These are phyloP conservation scores for Astraeus odoratus DNA, from an alignment of 768 basidiomycete genomes.

Conservation along the genomic window DNA sequence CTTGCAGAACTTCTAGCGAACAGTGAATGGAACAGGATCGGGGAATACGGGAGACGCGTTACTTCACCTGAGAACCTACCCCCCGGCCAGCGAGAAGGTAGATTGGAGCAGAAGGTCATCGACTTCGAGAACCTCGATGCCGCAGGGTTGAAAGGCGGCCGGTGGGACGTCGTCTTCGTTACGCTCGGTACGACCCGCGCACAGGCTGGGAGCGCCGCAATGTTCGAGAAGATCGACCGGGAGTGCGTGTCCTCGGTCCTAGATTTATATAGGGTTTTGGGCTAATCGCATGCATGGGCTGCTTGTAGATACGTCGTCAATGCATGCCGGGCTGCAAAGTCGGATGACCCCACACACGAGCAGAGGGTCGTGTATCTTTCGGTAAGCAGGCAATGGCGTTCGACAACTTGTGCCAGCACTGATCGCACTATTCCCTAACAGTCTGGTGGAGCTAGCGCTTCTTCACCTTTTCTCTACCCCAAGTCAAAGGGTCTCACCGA, in stretches of 20 bases:
- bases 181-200: slow-evolving; percentile 64
- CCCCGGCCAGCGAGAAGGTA: slow-evolving; percentile 30
- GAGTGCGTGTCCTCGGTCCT: slow-evolving; percentile 38
- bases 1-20: slow-evolving; percentile 56
- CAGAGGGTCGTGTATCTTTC: slow-evolving; percentile 72
- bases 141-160: slow-evolving; percentile 43
- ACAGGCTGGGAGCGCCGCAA: slow-evolving; percentile 52
- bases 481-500: slow-evolving; percentile 78
- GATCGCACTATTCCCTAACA: slow-evolving; percentile 15
- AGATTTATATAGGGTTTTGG: too few relatives aligned
- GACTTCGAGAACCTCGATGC: slow-evolving; percentile 62
- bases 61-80: slow-evolving; percentile 38
- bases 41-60: slow-evolving; percentile 63
- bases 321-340: slow-evolving; percentile 59
- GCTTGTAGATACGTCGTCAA: slow-evolving; percentile 60
- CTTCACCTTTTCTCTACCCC: slow-evolving; percentile 45
- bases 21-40: slow-evolving; percentile 48
- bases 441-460: slow-evolving; percentile 43
- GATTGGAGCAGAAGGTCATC: slow-evolving; percentile 60
- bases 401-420: too few relatives aligned
- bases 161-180: slow-evolving; percentile 74
- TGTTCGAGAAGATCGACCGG: slow-evolving; percentile 73
- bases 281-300: neutral
- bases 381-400: slow-evolving; percentile 29
- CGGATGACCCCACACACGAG: slow-evolving; percentile 32